These are phyloP conservation scores for Tuber microsphaerosporum DNA, from an alignment of 495 filamentous ascomycete genomes.

Conservation along the genomic window DNA sequence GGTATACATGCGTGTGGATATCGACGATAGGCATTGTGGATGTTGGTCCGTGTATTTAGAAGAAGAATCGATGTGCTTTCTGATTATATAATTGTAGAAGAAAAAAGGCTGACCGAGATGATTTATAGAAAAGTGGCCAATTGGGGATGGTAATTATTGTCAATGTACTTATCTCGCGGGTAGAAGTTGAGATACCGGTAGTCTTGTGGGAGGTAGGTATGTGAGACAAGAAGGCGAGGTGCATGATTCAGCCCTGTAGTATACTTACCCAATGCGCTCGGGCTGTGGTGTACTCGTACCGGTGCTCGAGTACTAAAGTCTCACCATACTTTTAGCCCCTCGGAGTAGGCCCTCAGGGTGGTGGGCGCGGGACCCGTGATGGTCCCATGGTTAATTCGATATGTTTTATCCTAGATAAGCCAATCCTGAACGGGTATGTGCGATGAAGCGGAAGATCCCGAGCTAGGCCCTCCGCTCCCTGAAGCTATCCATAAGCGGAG, in stretches of 20 bases:
- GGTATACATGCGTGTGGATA: constrained; percentile 93
- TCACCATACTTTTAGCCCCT: neutral
- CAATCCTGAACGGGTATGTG: neutral
- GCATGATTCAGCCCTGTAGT: neutral
- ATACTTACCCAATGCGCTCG: neutral
- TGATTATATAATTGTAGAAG: neutral
- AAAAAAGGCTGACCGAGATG: neutral
- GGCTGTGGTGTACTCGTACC: neutral
- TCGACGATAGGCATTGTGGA: constrained; percentile 58
- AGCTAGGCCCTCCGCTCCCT: neutral
- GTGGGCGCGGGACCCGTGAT: neutral
- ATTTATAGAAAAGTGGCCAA: neutral
- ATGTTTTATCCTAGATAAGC: too few relatives aligned
- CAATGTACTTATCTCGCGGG: neutral
- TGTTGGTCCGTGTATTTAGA: neutral
- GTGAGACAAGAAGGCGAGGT: neutral
- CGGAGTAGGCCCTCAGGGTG: neutral
- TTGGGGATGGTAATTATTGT: neutral
- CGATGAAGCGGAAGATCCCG: neutral
- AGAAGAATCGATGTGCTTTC: neutral
- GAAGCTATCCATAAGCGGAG: neutral
- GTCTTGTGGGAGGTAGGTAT: neutral
- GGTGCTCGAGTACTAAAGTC: too few relatives aligned
- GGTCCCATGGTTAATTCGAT: neutral
- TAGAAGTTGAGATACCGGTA: neutral